Evolutionary conservation across 768 basidiomycete genomes (phyloP).

Genomic region (Clitopilus passeckerianus): DNA sequence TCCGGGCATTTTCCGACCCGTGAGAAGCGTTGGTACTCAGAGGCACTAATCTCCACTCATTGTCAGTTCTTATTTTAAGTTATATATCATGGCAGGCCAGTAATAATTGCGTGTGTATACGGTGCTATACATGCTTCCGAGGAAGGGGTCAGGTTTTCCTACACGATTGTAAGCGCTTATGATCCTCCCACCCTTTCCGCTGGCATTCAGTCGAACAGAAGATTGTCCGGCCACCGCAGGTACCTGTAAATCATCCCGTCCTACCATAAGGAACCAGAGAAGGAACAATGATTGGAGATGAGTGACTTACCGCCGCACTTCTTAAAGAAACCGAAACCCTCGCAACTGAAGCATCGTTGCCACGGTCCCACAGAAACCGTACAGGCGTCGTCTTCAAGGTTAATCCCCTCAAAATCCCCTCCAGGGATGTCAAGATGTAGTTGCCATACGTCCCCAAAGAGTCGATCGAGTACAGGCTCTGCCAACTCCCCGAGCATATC

Average conservation of each 20-base stretch:
- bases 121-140: no score
- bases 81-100: no score
- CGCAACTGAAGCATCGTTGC: slow-evolving; percentile 32
- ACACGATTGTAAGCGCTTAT: slow-evolving; percentile 9
- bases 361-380: slow-evolving; percentile 29
- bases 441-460: slow-evolving; percentile 29
- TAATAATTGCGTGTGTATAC: no score
- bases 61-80: no score
- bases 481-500: slow-evolving; percentile 3
- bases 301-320: slow-evolving; percentile 13
- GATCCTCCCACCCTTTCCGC: not conserved
- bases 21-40: no score
- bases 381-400: slow-evolving; percentile 27
- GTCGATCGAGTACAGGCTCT: slow-evolving; percentile 10
- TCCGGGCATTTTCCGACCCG: no score
- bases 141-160: not conserved
- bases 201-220: slow-evolving; percentile 9
- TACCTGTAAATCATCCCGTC: slow-evolving; percentile 2
- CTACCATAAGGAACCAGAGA: no score
- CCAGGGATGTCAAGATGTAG: slow-evolving; percentile 27
- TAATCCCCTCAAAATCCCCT: slow-evolving; percentile 26
- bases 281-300: no score
- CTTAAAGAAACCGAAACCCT: slow-evolving; percentile 25
- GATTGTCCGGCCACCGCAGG: slow-evolving; percentile 19
- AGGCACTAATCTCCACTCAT: no score